Evolutionary conservation across 139 green algal species (phyloP).

Genomic region (Volvox africanus): DNA sequence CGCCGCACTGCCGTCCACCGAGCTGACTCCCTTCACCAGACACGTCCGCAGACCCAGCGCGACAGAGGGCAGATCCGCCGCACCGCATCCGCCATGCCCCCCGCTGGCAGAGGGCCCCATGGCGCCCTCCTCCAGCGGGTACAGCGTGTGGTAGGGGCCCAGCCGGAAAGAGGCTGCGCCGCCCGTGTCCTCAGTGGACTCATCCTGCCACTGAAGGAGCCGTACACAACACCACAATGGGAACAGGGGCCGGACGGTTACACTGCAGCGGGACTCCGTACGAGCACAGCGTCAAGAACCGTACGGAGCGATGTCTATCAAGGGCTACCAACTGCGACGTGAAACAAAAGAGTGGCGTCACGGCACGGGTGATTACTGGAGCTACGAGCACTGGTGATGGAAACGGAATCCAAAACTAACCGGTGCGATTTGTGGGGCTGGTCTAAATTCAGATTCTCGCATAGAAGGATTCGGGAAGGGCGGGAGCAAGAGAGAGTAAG

Average conservation of each 20-base stretch:
- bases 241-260: background rate
- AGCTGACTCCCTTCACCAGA: constrained; percentile 84
- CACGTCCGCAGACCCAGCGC: constrained; percentile 73
- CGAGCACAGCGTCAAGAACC: no score
- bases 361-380: no score
- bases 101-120: constrained; percentile 40
- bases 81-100: background rate
- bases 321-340: no score
- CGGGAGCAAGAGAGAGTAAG: no score
- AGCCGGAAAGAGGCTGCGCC: background rate
- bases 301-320: no score
- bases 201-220: constrained; percentile 14
- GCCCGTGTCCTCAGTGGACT: constrained; percentile 34
- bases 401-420: no score
- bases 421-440: no score
- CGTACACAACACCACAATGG: background rate
- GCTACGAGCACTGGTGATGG: no score
- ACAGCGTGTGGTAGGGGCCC: constrained; percentile 86
- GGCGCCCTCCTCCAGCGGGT: constrained; percentile 77
- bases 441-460: no score
- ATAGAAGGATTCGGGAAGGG: no score
- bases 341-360: no score
- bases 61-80: constrained; percentile 21
- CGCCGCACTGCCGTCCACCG: constrained; percentile 79
- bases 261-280: no score